Base-by-base conservation (phyloP, 805 yeast genomes). In the Pichia gijzeniarum region DNA sequence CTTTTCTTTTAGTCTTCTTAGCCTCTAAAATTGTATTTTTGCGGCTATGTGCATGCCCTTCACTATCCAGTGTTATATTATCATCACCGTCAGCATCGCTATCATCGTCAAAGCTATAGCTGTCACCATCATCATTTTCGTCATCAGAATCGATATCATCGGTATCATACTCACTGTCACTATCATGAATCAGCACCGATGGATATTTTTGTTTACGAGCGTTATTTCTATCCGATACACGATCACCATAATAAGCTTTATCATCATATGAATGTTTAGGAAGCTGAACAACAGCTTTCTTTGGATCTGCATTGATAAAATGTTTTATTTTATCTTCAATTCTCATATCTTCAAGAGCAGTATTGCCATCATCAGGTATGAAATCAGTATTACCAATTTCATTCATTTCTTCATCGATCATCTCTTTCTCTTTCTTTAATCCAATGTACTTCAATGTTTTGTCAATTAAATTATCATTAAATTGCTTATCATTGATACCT, bases 371-470 rank as follows among this genome's bases (percentile, higher is more conserved):
- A 20, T 56, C 46, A 3, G 62, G 64, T 18, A 56, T 47, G 13
- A 59, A 32, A 8, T 48, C 54, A n/a, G 53, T 44, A 40, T 55
- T 56, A 5, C 50, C 13, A 4, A 35, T n/a, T 30, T 56, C 45
- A 44, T 48, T 49, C 36, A 38, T 41, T 48, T 62, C 62, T 38
- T 49, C 37, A 44, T 58, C 63, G 36, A 41, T 44, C 10, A 17
- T 38, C 8, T 47, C 48, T 33, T 41, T 47, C 9, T 47, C 54
- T 30, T 49, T 51, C 27, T 53, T 51, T 16, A 62, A 19, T 20
- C 65, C 67, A 30, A 63, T 54, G 18, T 56, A 39, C 16, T 55
- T 48, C 41, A 63, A 32, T 2, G 67, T 55, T 43, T 48, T 53
- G 14, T 40, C 42, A 16, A 59, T 22, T 1, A 55, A 49, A 35